A percentile compares a stretch with the other conserved stretches of the same genome.
Conservation (phyloP, 345 rosid species). For the Lumnitzera littorea region DNA sequence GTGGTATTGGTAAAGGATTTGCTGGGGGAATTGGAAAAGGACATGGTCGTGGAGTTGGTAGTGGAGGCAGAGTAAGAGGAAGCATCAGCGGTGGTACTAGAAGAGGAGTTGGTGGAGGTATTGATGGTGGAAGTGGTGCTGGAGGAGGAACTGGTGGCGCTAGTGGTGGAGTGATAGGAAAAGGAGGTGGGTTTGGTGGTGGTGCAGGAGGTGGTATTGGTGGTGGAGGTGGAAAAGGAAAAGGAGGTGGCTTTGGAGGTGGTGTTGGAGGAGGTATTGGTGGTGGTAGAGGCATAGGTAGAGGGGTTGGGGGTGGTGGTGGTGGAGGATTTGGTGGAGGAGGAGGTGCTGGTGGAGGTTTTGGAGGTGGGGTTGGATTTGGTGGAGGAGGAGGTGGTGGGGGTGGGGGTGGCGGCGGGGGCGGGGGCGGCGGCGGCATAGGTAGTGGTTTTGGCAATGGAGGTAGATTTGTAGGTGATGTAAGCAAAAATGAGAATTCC, state of each 20-base stretch:
- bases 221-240: conserved; percentile 8
- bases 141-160: neutral
- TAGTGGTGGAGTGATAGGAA: conserved; percentile 1
- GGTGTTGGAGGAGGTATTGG: conserved; percentile 5
- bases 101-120: neutral
- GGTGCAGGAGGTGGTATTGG: conserved; percentile 11
- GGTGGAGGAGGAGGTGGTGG: conserved; percentile 9
- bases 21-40: neutral
- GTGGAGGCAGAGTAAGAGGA: conserved; percentile 6
- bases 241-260: conserved; percentile 11
- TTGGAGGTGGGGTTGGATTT: conserved; percentile 3
- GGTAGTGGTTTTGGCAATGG: conserved; percentile 9
- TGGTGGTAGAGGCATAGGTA: conserved; percentile 9
- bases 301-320: conserved; percentile 3
- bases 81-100: conserved; percentile 12
- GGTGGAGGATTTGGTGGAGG: conserved; percentile 8
- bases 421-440: conserved; percentile 4
- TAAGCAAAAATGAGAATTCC: neutral
- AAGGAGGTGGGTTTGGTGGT: conserved; percentile 7
- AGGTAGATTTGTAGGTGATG: conserved; percentile 1
- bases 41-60: conserved; percentile 2
- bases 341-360: conserved; percentile 5
- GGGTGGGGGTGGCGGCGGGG: conserved; percentile 6
- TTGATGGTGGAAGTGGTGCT: neutral
- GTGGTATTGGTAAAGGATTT: neutral